A percentile compares a stretch with the other conserved stretches of the same genome.
Conservation (phyloP, 495 filamentous ascomycete species). For the Diplogelasinospora grovesii region DNA sequence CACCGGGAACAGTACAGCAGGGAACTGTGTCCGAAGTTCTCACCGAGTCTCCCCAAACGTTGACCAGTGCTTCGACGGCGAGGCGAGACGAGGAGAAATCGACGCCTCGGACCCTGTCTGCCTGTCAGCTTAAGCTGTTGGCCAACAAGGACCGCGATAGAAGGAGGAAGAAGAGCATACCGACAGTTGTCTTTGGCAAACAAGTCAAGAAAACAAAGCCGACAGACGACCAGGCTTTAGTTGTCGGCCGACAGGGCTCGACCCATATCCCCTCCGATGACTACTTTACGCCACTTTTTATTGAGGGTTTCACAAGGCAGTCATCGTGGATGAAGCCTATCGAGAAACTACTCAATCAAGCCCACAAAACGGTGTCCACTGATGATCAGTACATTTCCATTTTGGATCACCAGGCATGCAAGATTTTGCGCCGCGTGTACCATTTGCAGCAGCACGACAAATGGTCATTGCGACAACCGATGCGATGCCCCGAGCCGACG, state of each 20-base stretch:
- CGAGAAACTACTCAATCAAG: slow-evolving; percentile 60
- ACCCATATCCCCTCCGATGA: slow-evolving; percentile 48
- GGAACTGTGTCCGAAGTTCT: too few relatives aligned
- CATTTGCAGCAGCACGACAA: slow-evolving; percentile 79
- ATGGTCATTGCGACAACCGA: slow-evolving; percentile 85
- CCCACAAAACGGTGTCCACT: slow-evolving; percentile 77
- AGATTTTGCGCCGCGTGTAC: slow-evolving; percentile 76
- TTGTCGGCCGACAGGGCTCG: slow-evolving; percentile 25
- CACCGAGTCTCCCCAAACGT: too few relatives aligned
- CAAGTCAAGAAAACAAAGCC: slow-evolving; percentile 29
- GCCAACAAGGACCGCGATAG: slow-evolving; percentile 54
- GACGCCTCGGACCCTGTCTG: slow-evolving; percentile 27
- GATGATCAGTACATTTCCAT: slow-evolving; percentile 67
- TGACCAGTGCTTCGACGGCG: background rate
- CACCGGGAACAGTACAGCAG: too few relatives aligned
- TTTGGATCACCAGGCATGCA: slow-evolving; percentile 76
- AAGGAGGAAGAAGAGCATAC: slow-evolving; percentile 57
- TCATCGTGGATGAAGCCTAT: slow-evolving; percentile 55
- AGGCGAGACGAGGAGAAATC: slow-evolving; percentile 2
- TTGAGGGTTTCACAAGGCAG: slow-evolving; percentile 57
- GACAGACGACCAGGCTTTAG: slow-evolving; percentile 24
- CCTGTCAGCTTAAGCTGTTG: slow-evolving; percentile 40
- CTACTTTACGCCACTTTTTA: slow-evolving; percentile 78
- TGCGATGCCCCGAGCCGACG: slow-evolving; percentile 69
- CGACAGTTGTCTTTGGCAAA: slow-evolving; percentile 76